A percentile compares a stretch with the other conserved stretches of the same genome.
Conservation (phyloP, 441 rosid species). For the Bruguiera hainesii region DNA sequence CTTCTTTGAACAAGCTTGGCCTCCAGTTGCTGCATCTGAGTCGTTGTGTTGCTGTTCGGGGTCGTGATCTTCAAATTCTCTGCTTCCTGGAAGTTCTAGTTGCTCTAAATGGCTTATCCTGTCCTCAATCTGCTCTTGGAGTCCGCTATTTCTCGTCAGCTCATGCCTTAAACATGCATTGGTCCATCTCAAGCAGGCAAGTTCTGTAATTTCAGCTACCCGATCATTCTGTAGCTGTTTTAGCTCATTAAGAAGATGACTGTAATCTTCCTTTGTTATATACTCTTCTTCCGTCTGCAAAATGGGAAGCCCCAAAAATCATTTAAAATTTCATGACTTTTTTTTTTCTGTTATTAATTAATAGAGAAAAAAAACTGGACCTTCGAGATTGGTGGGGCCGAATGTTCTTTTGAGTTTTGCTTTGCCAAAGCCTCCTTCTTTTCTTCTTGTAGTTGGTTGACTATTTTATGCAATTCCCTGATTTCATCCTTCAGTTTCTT, state of each 20-base stretch:
- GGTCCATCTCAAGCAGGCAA: slow-evolving; percentile 61
- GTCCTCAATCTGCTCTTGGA: slow-evolving; percentile 26
- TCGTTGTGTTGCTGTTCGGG: slow-evolving; percentile 9
- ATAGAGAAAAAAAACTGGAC: slow-evolving; percentile 12
- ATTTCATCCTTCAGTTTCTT: slow-evolving; percentile 44
- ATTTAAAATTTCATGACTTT: neutral
- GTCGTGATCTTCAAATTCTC: slow-evolving; percentile 18
- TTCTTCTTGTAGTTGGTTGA: slow-evolving; percentile 37
- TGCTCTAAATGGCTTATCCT: slow-evolving; percentile 18
- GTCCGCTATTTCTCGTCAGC: slow-evolving; percentile 35
- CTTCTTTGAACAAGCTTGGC: slow-evolving; percentile 27
- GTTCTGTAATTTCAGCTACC: slow-evolving; percentile 46
- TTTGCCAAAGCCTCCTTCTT: slow-evolving; percentile 31
- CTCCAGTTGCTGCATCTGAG: neutral
- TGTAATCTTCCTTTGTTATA: slow-evolving; percentile 37
- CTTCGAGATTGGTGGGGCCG: slow-evolving; percentile 29
- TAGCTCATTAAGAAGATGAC: slow-evolving; percentile 34
- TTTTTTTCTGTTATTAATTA: no score
- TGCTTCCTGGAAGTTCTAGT: slow-evolving; percentile 25
- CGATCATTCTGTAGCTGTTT: slow-evolving; percentile 45
- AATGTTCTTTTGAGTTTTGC: slow-evolving; percentile 25
- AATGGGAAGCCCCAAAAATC: neutral
- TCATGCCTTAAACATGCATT: slow-evolving; percentile 72
- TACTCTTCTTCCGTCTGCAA: slow-evolving; percentile 37
- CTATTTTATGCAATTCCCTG: slow-evolving; percentile 25